Base-by-base conservation (phyloP, 306 rosid species). In the Quercus dentata region DNA sequence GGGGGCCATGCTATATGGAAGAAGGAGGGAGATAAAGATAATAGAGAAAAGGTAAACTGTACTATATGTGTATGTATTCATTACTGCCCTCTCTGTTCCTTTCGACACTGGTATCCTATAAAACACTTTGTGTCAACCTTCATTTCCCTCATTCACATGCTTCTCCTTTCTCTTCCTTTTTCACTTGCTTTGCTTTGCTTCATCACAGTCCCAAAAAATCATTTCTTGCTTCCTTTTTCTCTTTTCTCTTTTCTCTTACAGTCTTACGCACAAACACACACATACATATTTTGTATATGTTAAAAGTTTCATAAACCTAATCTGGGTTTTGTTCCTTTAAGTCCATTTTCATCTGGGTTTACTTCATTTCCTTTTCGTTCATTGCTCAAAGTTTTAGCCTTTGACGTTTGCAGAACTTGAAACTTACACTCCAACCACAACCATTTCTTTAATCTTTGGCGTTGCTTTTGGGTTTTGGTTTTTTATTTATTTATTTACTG, bases 251-350 rank as follows among this genome's bases (percentile, higher is more conserved):
- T 27, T 27, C 28, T 27, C 28, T 27, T 27, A 27, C 28, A 27
- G 28, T 27, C 28, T 59, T n/a, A 59, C 65, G 0, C 65, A 59
- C 59, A 41, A 61, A 18, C 65, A 21, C 70, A 41, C 76, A 38
- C 44, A 7, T 2, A 38, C 2, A 38, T 41, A 17, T 20, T 57
- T 46, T 41, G 4, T n/a, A 51, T 30, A 1, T 49, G 54, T 12
- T 12, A 49, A 49, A 49, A 49, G 54, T 49, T 49, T 49, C 31
- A 11, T 15, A 56, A 63, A 64, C 73, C 68, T 12, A 46, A 82
- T 76, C 81, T 72, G 77, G 78, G 81, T 54, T 72, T 61, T 76
- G 74, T 20, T 73, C 80, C 17, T 11, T 6, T 0, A 41, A 20
- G 23, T 51, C 44, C 35, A 35, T 73, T 73, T 54, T 38, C 21